Conservation (phyloP, 768 basidiomycete species). For the Kwoniella dendrophila region DNA sequence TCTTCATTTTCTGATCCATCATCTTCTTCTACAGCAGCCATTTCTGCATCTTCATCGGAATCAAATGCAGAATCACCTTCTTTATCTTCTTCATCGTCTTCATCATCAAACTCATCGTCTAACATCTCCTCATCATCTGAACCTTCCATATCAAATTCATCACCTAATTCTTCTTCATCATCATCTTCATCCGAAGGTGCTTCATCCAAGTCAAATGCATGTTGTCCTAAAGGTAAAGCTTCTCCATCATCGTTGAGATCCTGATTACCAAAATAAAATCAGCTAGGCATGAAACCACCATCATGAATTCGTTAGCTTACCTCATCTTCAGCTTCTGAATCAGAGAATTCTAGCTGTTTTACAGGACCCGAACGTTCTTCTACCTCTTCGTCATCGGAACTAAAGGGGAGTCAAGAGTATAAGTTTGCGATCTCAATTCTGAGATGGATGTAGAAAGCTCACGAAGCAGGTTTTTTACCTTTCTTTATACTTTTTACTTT, state of each 20-base stretch:
- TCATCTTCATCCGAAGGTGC: conserved; percentile 44
- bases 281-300: not conserved
- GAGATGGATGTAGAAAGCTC: conserved; percentile 12
- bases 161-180: conserved; percentile 28
- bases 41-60: conserved; percentile 48
- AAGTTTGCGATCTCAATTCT: not conserved
- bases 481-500: conserved; percentile 47
- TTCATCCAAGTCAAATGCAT: conserved; percentile 51
- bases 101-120: conserved; percentile 36
- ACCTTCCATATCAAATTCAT: conserved; percentile 41
- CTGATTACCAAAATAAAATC: not conserved
- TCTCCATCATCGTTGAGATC: conserved; percentile 40
- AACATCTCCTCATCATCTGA: conserved; percentile 34
- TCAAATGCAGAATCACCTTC: conserved; percentile 49
- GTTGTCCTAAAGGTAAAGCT: conserved; percentile 33
- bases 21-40: conserved; percentile 38
- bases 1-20: conserved; percentile 43
- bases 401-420: not conserved
- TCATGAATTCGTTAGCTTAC: conserved; percentile 17
- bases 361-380: conserved; percentile 40
- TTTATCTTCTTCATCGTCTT: conserved; percentile 33
- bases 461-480: conserved; percentile 40
- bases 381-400: conserved; percentile 33
- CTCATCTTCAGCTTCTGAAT: conserved; percentile 43
- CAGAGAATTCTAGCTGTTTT: conserved; percentile 49